Evolutionary conservation across 305 asterid species (phyloP), one percentile per base, ranked within the genome.

Genomic region (Withania somnifera): DNA sequence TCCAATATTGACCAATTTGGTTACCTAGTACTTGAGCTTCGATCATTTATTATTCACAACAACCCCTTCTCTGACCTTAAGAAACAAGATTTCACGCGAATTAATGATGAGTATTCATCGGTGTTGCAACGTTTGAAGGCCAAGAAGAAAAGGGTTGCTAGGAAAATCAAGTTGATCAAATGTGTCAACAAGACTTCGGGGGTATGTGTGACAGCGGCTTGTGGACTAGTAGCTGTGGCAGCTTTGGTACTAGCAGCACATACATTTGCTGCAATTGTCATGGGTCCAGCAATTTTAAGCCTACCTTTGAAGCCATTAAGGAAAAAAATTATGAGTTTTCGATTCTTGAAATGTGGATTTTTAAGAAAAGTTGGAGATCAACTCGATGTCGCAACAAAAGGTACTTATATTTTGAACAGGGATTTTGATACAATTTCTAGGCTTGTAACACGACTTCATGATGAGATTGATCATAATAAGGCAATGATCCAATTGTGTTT

Each of bases 321-420:
- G 92, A 90, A 81, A 60, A 90, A 86, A 56, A 0, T 86, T 24
- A 34, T 51, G 4, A 79, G 54, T 13, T 3, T 86, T 36, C 45
- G 86, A 10, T 61, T 86, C 9, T 14, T 89, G 56, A 89, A 84
- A 78, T 81, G 82, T 66, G 90, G 90, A 11, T 61, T 83, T 14
- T 42, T 90, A 77, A 87, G 86, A 14, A 85, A 67, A 75, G 54
- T 76, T 28, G 89, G 88, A 1, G 91, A 90, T 30, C 97, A 90
- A 64, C 91, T 93, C 19, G 97, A 94, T 38, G 91, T 88, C 19
- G 98, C 98, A 4, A 90, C 94, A 4, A 94, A 94, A 81, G 98
- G 98, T 1, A 87, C 94, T 0, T 94, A 92, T 24, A 90, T 94
- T 1, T 34, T 94, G 90, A 88, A 91, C 30, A 84, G 94, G 78